Evolutionary conservation across 1,284 basidiomycete species (phyloP).

Genomic region (Cutaneotrichosporon sp.): DNA sequence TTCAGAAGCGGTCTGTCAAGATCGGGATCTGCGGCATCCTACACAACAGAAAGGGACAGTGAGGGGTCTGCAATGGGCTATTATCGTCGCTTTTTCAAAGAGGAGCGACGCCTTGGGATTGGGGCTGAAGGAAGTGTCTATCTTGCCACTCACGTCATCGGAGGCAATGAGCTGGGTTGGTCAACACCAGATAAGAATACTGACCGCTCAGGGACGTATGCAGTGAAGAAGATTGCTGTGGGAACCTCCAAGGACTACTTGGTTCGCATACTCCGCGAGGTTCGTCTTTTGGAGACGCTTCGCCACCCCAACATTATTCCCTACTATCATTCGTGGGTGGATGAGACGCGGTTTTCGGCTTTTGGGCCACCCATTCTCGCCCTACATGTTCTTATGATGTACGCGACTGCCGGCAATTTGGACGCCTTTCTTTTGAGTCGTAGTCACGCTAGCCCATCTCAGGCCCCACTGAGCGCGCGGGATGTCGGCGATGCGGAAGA

Average conservation of each 20-base stretch:
- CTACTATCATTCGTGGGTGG: conserved; percentile 93
- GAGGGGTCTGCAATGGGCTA: conserved; percentile 47
- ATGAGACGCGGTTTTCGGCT: conserved; percentile 69
- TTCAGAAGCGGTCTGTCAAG: no score
- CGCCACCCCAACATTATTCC: conserved; percentile 88
- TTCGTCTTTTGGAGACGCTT: conserved; percentile 75
- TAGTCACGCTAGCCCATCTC: conserved; percentile 13
- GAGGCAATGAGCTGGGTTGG: conserved; percentile 33
- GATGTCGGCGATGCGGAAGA: conserved; percentile 35
- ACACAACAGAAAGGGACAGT: no score
- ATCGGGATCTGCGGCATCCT: no score
- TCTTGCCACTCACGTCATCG: conserved; percentile 36
- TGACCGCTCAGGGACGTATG: conserved; percentile 54
- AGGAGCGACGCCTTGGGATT: conserved; percentile 79
- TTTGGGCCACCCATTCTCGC: conserved; percentile 80
- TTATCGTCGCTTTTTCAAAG: conserved; percentile 71
- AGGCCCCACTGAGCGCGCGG: conserved; percentile 21
- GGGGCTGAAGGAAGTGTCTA: conserved; percentile 87
- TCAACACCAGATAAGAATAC: conserved; percentile 17
- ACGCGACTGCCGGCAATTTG: conserved; percentile 76
- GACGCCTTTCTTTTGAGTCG: conserved; percentile 79
- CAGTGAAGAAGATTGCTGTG: conserved; percentile 92
- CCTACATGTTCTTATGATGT: conserved; percentile 84
- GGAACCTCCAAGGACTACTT: conserved; percentile 81
- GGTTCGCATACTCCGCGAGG: conserved; percentile 72